Conservation (phyloP, 164 flowering plant species). For the Santalum album region DNA sequence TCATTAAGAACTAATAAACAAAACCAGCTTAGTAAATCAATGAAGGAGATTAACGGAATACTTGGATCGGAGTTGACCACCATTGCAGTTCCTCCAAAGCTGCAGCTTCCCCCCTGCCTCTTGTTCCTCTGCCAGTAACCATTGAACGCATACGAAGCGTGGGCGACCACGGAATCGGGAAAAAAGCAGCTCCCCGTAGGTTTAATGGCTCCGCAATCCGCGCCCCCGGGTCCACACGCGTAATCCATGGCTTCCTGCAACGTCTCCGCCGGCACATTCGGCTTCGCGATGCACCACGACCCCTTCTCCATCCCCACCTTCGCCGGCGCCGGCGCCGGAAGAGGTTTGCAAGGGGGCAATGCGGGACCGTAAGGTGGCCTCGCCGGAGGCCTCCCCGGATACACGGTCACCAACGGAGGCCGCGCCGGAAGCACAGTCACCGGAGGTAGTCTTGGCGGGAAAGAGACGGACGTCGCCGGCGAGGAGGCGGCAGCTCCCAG, state of each 20-base stretch:
- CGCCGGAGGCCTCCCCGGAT: slow-evolving; percentile 13
- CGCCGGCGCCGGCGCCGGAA: slow-evolving; percentile 17
- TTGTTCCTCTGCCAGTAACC: slow-evolving; percentile 89
- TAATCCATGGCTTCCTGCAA: slow-evolving; percentile 78
- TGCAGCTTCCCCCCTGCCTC: slow-evolving; percentile 70
- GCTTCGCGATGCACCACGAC: slow-evolving; percentile 94
- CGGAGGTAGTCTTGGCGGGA: slow-evolving; percentile 13
- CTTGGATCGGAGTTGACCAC: slow-evolving; percentile 80
- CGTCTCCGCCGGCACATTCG: slow-evolving; percentile 64
- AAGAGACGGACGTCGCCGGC: slow-evolving; percentile 8
- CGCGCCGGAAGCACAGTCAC: not conserved
- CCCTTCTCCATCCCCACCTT: slow-evolving; percentile 21
- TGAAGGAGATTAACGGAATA: slow-evolving; percentile 15
- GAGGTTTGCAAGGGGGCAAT: slow-evolving; percentile 48
- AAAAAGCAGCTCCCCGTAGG: slow-evolving; percentile 64
- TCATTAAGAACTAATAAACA: not conserved
- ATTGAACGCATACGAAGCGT: slow-evolving; percentile 93
- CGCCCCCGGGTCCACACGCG: slow-evolving; percentile 91
- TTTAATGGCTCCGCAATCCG: slow-evolving; percentile 59
- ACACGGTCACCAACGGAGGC: no score
- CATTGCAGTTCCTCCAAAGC: slow-evolving; percentile 92
- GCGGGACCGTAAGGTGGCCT: slow-evolving; percentile 25
- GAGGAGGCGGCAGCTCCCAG: slow-evolving; percentile 10
- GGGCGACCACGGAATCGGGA: slow-evolving; percentile 66
- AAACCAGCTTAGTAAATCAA: not conserved